Percentiles rank a stretch among this genome's conserved stretches.
phyloP scores from a whole-genome alignment of 2,329 filamentous ascomycete species.

The Pseudopyrenochaeta lycopersici region DNA sequence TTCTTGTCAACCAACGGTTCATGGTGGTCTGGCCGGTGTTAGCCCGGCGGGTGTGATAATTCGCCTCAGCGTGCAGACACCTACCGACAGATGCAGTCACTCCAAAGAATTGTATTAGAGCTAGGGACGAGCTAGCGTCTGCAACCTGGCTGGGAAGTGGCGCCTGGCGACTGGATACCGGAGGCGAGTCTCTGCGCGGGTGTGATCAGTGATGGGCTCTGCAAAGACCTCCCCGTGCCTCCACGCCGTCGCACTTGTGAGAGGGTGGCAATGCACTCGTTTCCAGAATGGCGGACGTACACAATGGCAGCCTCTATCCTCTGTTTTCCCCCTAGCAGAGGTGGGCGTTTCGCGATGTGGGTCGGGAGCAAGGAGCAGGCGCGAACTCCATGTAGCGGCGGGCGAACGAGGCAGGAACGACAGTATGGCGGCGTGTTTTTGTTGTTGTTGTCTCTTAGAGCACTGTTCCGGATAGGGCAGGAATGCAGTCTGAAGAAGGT shows the following conservation, averaged over 20 bases:
- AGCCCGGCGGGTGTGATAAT: conserved; percentile 10
- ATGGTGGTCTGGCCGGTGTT: conserved; percentile 57
- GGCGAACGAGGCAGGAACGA: conserved; percentile 13
- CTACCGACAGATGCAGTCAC: conserved; percentile 21
- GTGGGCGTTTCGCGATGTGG: conserved; percentile 8
- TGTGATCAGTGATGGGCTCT: conserved; percentile 21
- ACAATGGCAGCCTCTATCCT: not conserved
- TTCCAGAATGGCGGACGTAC: not conserved
- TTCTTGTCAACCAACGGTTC: conserved; percentile 81
- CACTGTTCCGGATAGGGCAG: not conserved
- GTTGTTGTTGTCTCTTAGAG: not conserved
- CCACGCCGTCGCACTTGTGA: too few relatives aligned
- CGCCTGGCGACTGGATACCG: conserved; percentile 12
- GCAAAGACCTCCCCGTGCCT: conserved; percentile 12
- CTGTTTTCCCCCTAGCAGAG: conserved; percentile 3
- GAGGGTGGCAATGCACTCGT: not conserved
- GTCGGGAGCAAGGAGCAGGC: conserved; percentile 22
- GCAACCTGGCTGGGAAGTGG: conserved; percentile 16
- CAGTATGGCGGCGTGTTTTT: not conserved
- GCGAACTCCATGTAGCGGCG: conserved; percentile 40
- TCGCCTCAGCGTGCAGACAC: too few relatives aligned
- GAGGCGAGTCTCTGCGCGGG: conserved; percentile 20
- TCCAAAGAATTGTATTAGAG: conserved; percentile 1
- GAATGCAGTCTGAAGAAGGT: conserved; percentile 9
- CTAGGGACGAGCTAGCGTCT: conserved; percentile 4